Evolutionary conservation across 1,284 basidiomycete genomes (phyloP), one percentile per base, ranked within the genome.

Genomic region (Trichosporon faecale): DNA sequence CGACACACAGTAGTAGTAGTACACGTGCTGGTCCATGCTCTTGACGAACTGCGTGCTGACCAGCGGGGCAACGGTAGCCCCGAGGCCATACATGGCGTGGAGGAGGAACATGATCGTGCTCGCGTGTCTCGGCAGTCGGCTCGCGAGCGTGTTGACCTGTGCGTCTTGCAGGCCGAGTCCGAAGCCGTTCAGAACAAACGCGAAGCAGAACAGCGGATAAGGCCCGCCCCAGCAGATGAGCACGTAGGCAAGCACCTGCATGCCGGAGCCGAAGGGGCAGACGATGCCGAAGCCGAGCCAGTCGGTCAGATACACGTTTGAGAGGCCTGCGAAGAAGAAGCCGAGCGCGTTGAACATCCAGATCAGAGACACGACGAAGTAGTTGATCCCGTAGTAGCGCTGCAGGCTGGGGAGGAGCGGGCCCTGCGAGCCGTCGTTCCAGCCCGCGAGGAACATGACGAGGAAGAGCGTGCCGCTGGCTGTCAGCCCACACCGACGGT

Each of bases 31-130:
- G 80, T 4, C 75, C 74, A 69, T 85, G 49, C 68, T 74, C 68
- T 87, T 85, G 21, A 89, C 84, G 73, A 91, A 91, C 68, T 90
- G 87, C 0, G 91, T 92, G 0, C 90, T 86, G 0, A 89, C 87
- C 3, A 92, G 85, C 0, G 91, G 91, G 0, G 89, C 83, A 12
- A 85, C 82, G 46, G 91, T 87, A 0, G 91, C 91, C 1, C 91
- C 91, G 2, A 88, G 76, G 60, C 90, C 88, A 76, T 88, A 89
- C 14, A 85, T 79, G 0, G 88, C 89, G 75, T 91, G 89, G 49
- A 89, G 76, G 52, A 90, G 77, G 64, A 88, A 88, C 88, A 91
- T 89, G 76, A 89, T 89, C 1, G 76, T 78, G 7, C 72, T 70
- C 27, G 79, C 78, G 73, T 78, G 75, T 23, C 37, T 23, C 12